A percentile compares a stretch with the other conserved stretches of the same genome.
Evolutionary conservation across 2,329 filamentous ascomycete species (phyloP).

Genomic region (Colletotrichum phormii): DNA sequence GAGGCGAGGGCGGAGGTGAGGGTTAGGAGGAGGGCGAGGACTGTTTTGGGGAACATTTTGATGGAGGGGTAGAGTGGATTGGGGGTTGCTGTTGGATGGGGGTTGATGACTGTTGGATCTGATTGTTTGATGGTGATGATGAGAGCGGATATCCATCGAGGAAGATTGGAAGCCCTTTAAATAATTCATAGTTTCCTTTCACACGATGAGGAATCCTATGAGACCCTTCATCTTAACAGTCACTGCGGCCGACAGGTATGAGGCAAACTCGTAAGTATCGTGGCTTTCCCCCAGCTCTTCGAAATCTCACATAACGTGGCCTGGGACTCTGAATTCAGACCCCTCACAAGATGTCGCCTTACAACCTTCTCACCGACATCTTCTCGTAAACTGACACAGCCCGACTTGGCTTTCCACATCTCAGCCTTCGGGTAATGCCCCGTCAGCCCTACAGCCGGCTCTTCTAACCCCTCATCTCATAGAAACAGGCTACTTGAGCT

Average conservation of each 20-base stretch:
- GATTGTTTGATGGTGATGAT: background rate
- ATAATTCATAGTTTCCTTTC: background rate
- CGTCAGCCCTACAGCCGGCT: conserved; percentile 14
- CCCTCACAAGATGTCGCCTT: conserved; percentile 1
- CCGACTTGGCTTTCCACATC: background rate
- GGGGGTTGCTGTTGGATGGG: background rate
- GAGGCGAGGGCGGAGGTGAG: conserved; percentile 38
- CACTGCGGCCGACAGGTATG: background rate
- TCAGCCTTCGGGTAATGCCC: background rate
- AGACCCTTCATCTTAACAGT: background rate
- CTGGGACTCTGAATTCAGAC: background rate
- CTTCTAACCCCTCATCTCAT: background rate
- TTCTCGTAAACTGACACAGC: conserved; percentile 7
- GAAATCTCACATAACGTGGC: background rate
- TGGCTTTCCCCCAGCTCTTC: background rate
- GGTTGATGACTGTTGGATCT: background rate
- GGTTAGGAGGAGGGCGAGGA: conserved; percentile 38
- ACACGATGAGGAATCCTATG: background rate
- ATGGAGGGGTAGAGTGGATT: background rate
- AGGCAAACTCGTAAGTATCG: background rate
- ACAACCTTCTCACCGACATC: background rate
- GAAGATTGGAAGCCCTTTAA: background rate
- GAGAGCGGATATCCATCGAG: background rate
- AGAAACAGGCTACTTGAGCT: background rate
- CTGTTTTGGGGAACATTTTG: conserved; percentile 41